These are phyloP conservation scores for Calonectria honghensis DNA, from an alignment of 2,329 filamentous ascomycete species.

Conservation along the genomic window DNA sequence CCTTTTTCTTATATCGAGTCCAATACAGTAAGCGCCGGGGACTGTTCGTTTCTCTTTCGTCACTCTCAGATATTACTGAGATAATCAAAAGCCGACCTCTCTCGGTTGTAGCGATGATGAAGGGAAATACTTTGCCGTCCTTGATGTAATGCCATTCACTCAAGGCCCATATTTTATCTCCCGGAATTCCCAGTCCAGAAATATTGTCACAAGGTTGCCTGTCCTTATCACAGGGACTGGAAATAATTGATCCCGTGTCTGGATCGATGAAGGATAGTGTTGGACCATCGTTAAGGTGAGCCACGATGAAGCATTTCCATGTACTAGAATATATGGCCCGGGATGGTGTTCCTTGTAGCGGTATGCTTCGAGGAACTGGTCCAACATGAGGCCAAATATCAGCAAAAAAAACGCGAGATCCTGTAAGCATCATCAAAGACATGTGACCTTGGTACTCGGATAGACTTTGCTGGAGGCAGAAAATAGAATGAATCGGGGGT, in stretches of 20 bases:
- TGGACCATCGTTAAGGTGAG: constrained; percentile 65
- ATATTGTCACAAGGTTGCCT: constrained; percentile 68
- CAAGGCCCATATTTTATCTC: constrained; percentile 77
- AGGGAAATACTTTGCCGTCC: constrained; percentile 75
- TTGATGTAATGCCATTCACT: constrained; percentile 78
- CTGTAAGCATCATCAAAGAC: constrained; percentile 70
- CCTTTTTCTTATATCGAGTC: constrained; percentile 71
- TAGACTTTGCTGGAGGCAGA: constrained; percentile 64
- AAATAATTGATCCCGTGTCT: constrained; percentile 71
- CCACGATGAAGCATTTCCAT: constrained; percentile 73
- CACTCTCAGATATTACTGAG: constrained; percentile 62
- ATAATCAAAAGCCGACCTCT: constrained; percentile 74
- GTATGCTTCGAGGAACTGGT: constrained; percentile 70
- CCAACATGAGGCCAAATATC: constrained; percentile 68
- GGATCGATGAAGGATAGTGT: constrained; percentile 75
- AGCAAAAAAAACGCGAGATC: constrained; percentile 70
- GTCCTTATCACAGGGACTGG: constrained; percentile 65
- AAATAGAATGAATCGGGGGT: constrained; percentile 69
- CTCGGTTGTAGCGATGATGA: constrained; percentile 76
- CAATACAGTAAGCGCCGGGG: constrained; percentile 67
- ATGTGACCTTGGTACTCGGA: constrained; percentile 62
- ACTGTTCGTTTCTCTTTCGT: constrained; percentile 41
- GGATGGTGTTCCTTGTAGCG: constrained; percentile 68
- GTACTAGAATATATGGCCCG: constrained; percentile 73
- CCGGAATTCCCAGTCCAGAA: constrained; percentile 72